Base-by-base conservation (phyloP, 768 basidiomycete genomes). In the Paxillus ammoniavirescens region DNA sequence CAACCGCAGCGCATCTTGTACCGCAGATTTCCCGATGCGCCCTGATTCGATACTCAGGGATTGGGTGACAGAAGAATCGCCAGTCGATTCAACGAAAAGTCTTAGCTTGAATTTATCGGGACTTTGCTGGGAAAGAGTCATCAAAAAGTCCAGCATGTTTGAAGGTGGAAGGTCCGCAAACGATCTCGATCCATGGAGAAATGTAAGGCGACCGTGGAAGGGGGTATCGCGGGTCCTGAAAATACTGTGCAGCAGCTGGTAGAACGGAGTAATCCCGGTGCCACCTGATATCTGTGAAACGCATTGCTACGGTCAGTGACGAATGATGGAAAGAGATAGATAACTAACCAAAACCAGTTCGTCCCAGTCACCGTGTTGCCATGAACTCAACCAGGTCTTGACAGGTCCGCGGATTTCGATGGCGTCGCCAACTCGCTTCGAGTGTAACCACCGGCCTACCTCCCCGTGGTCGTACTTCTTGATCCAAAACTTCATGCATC, bases 251-350 rank as follows among this genome's bases (percentile, higher is more conserved):
- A 92, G 74, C 17, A 93, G 75, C 64, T 93, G 91, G 62, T 83
- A 83, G 66, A 93, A 93, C 4, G 91, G 92, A 14, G 91, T 87
- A 46, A 93, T 85, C 28, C 92, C 91, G 5, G 91, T 93, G 26
- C 91, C 91, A 36, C 91, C 91, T 42, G 90, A 92, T 50, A 93
- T 84, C 91, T 93, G 54, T 9, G 13, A 21, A 28, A 43, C 36
- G 8, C 8, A n/a, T 40, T 9, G 35, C 30, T 18, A 35, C 42
- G 40, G 31, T 57, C 36, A 52, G 48, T 14, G 35, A 41, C 13
- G 36, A n/a, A 18, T 18, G 33, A 44, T 21, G 35, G 35, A 14
- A 30, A 23, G 30, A 21, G 18, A 26, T 18, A 33, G 7, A 9
- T 10, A 18, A 55, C 63, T 41, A 64, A 86, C 91, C 87, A 93